A percentile compares a stretch with the other conserved stretches of the same genome.
Evolutionary conservation across 1,284 basidiomycete species (phyloP).

Genomic region (Apiotrichum gracile): DNA sequence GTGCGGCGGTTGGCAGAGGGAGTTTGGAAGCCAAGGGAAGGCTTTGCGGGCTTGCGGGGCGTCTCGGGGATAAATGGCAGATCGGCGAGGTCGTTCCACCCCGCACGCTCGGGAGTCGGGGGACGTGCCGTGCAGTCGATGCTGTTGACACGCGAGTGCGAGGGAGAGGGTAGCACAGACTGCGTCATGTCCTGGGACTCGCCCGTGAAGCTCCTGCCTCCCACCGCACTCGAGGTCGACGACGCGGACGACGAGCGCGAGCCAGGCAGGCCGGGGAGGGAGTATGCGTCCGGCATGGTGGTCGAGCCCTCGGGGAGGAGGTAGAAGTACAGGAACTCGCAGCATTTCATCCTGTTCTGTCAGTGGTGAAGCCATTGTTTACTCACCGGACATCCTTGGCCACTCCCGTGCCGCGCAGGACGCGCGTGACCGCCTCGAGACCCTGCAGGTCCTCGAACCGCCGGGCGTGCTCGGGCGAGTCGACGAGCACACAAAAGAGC

Average conservation of each 20-base stretch:
- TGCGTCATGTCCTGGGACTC: not conserved
- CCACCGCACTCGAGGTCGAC: not conserved
- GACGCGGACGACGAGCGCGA: not conserved
- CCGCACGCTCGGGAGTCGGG: not conserved
- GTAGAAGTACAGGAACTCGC: slow-evolving; percentile 89
- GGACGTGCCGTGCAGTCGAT: not conserved
- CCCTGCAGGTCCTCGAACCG: slow-evolving; percentile 69
- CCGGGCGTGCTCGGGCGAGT: slow-evolving; percentile 64
- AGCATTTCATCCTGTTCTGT: slow-evolving; percentile 74
- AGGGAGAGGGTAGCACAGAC: not conserved
- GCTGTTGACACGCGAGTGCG: slow-evolving; percentile 1
- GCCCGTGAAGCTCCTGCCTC: not conserved
- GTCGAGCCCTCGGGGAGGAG: slow-evolving; percentile 62
- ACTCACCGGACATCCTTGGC: slow-evolving; percentile 72
- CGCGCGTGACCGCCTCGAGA: slow-evolving; percentile 69
- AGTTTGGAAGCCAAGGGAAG: slow-evolving; percentile 37
- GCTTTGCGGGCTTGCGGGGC: slow-evolving; percentile 34
- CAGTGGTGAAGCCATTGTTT: not conserved
- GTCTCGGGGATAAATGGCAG: slow-evolving; percentile 41
- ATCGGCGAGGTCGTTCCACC: not conserved
- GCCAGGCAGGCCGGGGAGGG: not conserved
- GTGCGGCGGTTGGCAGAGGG: slow-evolving; percentile 25
- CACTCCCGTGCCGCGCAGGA: slow-evolving; percentile 72
- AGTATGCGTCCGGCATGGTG: slow-evolving; percentile 1
- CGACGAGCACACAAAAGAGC: slow-evolving; percentile 74